Conservation (phyloP, 2,329 filamentous ascomycete genomes). For the Paracoccidioides lutzii region DNA sequence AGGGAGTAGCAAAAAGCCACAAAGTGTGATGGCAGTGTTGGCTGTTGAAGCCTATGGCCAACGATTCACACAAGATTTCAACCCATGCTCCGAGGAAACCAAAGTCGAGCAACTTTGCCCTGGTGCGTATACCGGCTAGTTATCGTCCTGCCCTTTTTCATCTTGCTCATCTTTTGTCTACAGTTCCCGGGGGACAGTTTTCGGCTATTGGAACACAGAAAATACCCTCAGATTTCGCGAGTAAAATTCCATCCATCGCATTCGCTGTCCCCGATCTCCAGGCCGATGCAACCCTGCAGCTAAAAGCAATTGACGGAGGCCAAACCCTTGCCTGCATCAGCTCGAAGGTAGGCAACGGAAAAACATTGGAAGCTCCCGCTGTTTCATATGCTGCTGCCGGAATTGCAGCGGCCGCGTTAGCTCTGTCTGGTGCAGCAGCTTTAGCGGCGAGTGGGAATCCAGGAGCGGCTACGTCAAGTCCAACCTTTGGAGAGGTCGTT, state of each 20-base stretch:
- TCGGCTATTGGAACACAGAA: conserved; percentile 56
- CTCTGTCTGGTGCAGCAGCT: conserved; percentile 60
- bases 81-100: conserved; percentile 61
- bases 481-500: conserved; percentile 73
- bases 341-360: conserved; percentile 74
- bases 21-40: conserved; percentile 69
- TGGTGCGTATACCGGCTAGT: conserved; percentile 37
- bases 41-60: conserved; percentile 74
- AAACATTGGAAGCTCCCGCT: conserved; percentile 59
- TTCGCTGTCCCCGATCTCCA: conserved; percentile 86
- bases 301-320: conserved; percentile 49
- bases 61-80: conserved; percentile 63
- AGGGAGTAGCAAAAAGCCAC: conserved; percentile 57
- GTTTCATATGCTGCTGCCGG: conserved; percentile 76
- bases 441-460: conserved; percentile 47
- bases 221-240: conserved; percentile 59
- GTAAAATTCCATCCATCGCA: conserved; percentile 72
- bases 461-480: conserved; percentile 56
- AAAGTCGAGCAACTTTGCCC: conserved; percentile 69
- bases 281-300: conserved; percentile 65
- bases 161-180: background rate
- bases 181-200: conserved; percentile 64
- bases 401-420: conserved; percentile 70
- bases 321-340: conserved; percentile 67
- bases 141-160: background rate